Percentiles rank a stretch among this genome's conserved stretches.
Evolutionary conservation across 1,139 yeast species (phyloP).

Genomic region (Zygotorulaspora mrakii): DNA sequence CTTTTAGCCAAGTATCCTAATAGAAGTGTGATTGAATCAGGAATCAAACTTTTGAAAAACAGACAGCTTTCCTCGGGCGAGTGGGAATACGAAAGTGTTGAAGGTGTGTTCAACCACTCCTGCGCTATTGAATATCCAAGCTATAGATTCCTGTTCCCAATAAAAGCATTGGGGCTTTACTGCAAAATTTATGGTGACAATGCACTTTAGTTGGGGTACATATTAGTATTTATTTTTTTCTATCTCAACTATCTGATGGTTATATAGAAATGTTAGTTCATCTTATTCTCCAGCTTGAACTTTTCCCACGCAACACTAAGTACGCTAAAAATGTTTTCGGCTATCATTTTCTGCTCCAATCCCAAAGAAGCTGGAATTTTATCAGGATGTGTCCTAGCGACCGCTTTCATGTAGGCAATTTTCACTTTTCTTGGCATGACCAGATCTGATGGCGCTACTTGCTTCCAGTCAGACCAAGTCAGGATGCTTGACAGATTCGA

Average conservation of each 20-base stretch:
- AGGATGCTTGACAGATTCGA: constrained; percentile 62
- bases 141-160: constrained; percentile 83
- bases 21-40: constrained; percentile 55
- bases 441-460: constrained; percentile 64
- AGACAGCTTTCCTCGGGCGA: constrained; percentile 77
- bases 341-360: constrained; percentile 74
- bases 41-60: constrained; percentile 58
- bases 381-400: constrained; percentile 91
- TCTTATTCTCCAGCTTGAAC: constrained; percentile 59
- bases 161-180: constrained; percentile 88
- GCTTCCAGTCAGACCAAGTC: constrained; percentile 64
- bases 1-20: constrained; percentile 80
- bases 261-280: constrained; percentile 31
- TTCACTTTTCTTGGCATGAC: constrained; percentile 92
- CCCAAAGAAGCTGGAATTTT: constrained; percentile 55
- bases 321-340: constrained; percentile 80
- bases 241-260: not conserved
- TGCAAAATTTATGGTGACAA: constrained; percentile 30
- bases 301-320: constrained; percentile 89
- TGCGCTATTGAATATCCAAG: constrained; percentile 96
- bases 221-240: not conserved
- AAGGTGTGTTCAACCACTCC: constrained; percentile 94
- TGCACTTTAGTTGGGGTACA: constrained; percentile 13
- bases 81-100: constrained; percentile 80
- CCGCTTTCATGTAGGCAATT: constrained; percentile 85